These are phyloP conservation scores for grape (Vitis vinifera) DNA, from an alignment of 164 flowering plant species.

Conservation along the genomic window ASM3070453v1 NC_081812.1:15107001-15107500, in stretches of 20 bases:
- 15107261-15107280: too few relatives aligned
- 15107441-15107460: neutral
- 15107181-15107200: too few relatives aligned
- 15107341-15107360: too few relatives aligned
- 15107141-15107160: constrained; percentile 11
- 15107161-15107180: neutral
- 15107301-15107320: too few relatives aligned
- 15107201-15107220: too few relatives aligned
- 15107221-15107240: neutral
- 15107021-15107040: constrained; percentile 24
- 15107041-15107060: constrained; percentile 52
- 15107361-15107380: too few relatives aligned
- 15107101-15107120: constrained; percentile 47
- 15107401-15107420: neutral
- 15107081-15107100: constrained; percentile 48
- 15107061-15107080: constrained; percentile 54
- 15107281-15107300: too few relatives aligned
- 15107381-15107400: neutral
- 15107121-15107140: constrained; percentile 39
- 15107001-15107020: constrained; percentile 48
- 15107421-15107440: neutral
- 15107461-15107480: neutral
- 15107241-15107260: too few relatives aligned
- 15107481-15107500: neutral
- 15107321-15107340: too few relatives aligned